phyloP scores from a whole-genome alignment of 139 green algal species.

The Volvox reticuliferus region DNA sequence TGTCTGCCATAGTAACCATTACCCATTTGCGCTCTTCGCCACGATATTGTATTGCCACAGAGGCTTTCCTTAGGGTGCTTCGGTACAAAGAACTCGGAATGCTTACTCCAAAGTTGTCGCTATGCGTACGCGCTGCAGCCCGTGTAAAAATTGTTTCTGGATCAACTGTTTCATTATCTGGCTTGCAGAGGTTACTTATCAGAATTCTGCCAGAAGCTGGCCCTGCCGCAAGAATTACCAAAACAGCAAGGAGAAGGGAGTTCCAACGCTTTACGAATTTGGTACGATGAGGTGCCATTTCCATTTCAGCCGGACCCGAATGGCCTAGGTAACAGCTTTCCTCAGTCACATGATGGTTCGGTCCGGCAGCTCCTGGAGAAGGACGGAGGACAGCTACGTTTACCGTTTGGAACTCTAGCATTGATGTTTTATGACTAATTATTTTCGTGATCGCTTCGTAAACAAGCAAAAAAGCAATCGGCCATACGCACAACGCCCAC shows the following conservation, averaged over 20 bases:
- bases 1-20: slow-evolving; percentile 3
- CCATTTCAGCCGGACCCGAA: too few species aligned
- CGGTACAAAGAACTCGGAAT: neutral
- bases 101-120: neutral
- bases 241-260: neutral
- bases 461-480: too few species aligned
- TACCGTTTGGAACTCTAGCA: too few species aligned
- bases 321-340: too few species aligned
- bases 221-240: neutral
- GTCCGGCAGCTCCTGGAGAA: too few species aligned
- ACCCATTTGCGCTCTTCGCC: neutral
- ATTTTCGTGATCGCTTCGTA: too few species aligned
- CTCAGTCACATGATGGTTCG: too few species aligned
- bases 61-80: neutral
- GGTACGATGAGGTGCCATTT: too few species aligned
- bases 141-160: neutral
- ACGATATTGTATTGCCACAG: neutral
- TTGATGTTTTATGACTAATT: too few species aligned
- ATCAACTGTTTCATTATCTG: neutral
- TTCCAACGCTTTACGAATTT: too few species aligned
- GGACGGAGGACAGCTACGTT: too few species aligned
- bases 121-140: neutral
- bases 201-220: neutral
- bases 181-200: neutral
- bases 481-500: too few species aligned